Evolutionary conservation across 352 stramenopile species (phyloP), one percentile per base, ranked within the genome.

Genomic region (Phytophthora cajani): DNA sequence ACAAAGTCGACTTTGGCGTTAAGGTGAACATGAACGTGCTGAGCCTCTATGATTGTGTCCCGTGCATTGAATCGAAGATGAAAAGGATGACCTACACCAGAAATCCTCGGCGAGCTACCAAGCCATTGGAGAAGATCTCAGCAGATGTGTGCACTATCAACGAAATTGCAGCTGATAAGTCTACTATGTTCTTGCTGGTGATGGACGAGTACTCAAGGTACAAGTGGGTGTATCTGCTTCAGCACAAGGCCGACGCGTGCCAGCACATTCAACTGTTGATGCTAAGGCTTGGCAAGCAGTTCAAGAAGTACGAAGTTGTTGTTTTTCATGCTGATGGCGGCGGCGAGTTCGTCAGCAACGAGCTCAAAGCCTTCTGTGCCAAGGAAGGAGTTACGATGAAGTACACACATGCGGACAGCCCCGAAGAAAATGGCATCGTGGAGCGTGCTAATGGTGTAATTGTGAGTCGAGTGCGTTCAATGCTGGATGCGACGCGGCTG

Each of bases 121-220:
- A 27, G 3, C 12, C 51, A 12, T 14, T 40, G 25, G 25, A 57
- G 12, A 42, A 57, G 14, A 8, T 47, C 12, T 40, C 25, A 42
- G 51, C 25, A 1, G 53, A 60, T 19, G 30, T 60, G 6, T 60
- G 53, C n/a, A 32, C 32, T 5, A 47, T 60, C 16, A 60, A 60
- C 33, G 33, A 60, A 30, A n/a, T 49, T 8, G 12, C 53, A n/a
- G n/a, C 32, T 3, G 53, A 49, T 19, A 46, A 47, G n/a, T 27
- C 33, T 5, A 60, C 53, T n/a, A 47, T 47, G 40, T 19, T 47
- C 40, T 16, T 49, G 5, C 19, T 60, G 8, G 53, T 49, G 5
- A 60, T 60, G 32, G 53, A 60, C 17, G 32, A 32, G 16, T 46
- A 17, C 14, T 49, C 32, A 8, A 25, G 32, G n/a, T 60, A 33